phyloP scores from a whole-genome alignment of 2,329 filamentous ascomycete species.

The Penicillium sp. region DNA sequence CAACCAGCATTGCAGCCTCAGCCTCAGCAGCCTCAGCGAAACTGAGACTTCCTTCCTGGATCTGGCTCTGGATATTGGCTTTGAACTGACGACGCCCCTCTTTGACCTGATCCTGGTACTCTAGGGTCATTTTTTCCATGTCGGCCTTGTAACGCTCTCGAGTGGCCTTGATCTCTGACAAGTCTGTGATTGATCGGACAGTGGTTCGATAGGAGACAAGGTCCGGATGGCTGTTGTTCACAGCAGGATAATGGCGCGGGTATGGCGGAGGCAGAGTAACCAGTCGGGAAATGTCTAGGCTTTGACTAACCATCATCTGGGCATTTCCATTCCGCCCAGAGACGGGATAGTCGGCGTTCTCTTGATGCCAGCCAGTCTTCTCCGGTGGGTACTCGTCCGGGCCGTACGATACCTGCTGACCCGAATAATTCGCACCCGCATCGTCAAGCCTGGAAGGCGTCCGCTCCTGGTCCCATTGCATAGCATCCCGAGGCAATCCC shows the following conservation, averaged over 20 bases:
- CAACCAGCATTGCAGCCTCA: conserved; percentile 71
- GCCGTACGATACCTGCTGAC: conserved; percentile 46
- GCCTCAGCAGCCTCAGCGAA: conserved; percentile 82
- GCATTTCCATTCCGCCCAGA: conserved; percentile 21
- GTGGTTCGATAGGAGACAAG: conserved; percentile 75
- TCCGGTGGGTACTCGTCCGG: conserved; percentile 67
- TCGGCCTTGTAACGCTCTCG: conserved; percentile 57
- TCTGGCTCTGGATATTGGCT: conserved; percentile 75
- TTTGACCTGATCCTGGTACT: conserved; percentile 56
- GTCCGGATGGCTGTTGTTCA: conserved; percentile 94
- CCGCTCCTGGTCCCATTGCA: conserved; percentile 65
- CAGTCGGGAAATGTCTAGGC: conserved; percentile 85
- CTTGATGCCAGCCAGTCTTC: conserved; percentile 63
- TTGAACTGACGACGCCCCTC: conserved; percentile 69
- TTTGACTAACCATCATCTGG: conserved; percentile 49
- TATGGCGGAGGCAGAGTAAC: conserved; percentile 93
- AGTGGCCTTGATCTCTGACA: conserved; percentile 70
- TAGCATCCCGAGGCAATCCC: conserved; percentile 77
- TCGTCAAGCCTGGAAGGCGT: conserved; percentile 32
- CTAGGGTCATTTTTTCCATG: conserved; percentile 59
- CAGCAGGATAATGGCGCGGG: conserved; percentile 89
- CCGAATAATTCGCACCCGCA: conserved; percentile 28
- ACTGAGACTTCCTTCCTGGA: conserved; percentile 75
- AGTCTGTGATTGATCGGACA: conserved; percentile 73
- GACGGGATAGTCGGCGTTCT: conserved; percentile 31